Conservation (phyloP, 2,329 filamentous ascomycete species). For the Amauroascus verrucosus region DNA sequence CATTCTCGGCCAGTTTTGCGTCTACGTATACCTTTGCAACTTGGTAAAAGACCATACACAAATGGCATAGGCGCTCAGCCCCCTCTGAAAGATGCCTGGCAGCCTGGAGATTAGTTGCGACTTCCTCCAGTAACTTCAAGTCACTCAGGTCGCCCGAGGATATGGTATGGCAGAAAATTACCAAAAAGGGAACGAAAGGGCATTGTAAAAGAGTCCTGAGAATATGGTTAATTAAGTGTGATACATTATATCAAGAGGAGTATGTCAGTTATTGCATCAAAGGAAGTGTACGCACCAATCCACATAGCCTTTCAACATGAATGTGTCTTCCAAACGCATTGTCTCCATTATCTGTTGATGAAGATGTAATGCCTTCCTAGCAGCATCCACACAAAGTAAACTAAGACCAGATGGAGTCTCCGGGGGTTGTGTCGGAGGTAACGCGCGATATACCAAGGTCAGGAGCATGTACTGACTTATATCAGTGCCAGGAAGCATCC, state of each 20-base stretch:
- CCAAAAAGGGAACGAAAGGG: conserved; percentile 43
- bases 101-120: conserved; percentile 47
- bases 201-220: conserved; percentile 34
- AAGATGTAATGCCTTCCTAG: conserved; percentile 26
- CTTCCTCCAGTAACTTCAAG: conserved; percentile 46
- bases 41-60: conserved; percentile 52
- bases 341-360: conserved; percentile 25
- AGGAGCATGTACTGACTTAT: conserved; percentile 30
- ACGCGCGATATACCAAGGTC: conserved; percentile 33
- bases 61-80: conserved; percentile 50
- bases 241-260: neutral
- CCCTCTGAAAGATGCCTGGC: conserved; percentile 47
- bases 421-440: conserved; percentile 24
- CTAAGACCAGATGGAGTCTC: conserved; percentile 26
- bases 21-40: conserved; percentile 54
- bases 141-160: conserved; percentile 46
- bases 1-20: conserved; percentile 41
- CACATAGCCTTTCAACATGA: conserved; percentile 27
- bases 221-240: neutral
- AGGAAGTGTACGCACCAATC: conserved; percentile 24
- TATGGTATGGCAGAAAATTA: conserved; percentile 41
- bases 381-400: conserved; percentile 30
- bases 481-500: conserved; percentile 26
- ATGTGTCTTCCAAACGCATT: conserved; percentile 23
- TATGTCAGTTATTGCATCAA: neutral